Conservation (phyloP, 1,139 yeast genomes). For the Hansenula lynferdii region DNA sequence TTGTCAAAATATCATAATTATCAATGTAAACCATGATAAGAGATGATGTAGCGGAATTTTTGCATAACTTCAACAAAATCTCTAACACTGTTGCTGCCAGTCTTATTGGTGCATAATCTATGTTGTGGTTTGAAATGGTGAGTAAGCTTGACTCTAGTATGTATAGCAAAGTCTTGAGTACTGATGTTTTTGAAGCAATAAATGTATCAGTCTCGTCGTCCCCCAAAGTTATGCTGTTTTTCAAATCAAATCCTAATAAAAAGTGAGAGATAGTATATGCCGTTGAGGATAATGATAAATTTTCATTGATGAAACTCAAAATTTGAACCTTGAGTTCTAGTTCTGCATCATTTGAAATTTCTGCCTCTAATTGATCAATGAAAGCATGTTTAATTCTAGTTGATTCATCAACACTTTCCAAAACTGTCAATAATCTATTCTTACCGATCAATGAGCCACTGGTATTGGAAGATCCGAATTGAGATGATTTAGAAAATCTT, state of each 20-base stretch:
- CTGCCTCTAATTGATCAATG: slow-evolving; percentile 60
- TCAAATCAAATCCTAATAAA: slow-evolving; percentile 63
- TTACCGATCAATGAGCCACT: slow-evolving; percentile 40
- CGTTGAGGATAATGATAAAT: slow-evolving; percentile 37
- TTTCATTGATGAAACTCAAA: slow-evolving; percentile 51
- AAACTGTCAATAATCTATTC: slow-evolving; percentile 65
- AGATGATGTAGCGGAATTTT: slow-evolving; percentile 47
- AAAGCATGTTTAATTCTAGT: slow-evolving; percentile 66
- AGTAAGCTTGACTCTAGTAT: slow-evolving; percentile 45
- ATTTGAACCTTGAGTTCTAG: slow-evolving; percentile 52
- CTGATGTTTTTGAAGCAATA: slow-evolving; percentile 46
- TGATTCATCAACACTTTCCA: slow-evolving; percentile 69
- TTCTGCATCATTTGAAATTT: slow-evolving; percentile 28
- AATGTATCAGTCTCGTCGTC: slow-evolving; percentile 37
- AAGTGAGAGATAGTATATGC: slow-evolving; percentile 61
- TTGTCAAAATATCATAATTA: slow-evolving; percentile 44
- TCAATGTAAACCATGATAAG: slow-evolving; percentile 52
- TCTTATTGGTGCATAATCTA: slow-evolving; percentile 52
- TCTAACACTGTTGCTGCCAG: slow-evolving; percentile 56
- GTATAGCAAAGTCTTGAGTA: slow-evolving; percentile 49
- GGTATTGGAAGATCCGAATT: slow-evolving; percentile 38
- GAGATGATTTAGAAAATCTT: slow-evolving; percentile 44
- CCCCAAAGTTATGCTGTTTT: slow-evolving; percentile 39
- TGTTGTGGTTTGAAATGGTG: slow-evolving; percentile 33
- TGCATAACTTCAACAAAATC: slow-evolving; percentile 54